Percentiles rank a stretch among this genome's conserved stretches.
phyloP scores from a whole-genome alignment of 2,329 filamentous ascomycete genomes.

The Aureobasidium sp. region DNA sequence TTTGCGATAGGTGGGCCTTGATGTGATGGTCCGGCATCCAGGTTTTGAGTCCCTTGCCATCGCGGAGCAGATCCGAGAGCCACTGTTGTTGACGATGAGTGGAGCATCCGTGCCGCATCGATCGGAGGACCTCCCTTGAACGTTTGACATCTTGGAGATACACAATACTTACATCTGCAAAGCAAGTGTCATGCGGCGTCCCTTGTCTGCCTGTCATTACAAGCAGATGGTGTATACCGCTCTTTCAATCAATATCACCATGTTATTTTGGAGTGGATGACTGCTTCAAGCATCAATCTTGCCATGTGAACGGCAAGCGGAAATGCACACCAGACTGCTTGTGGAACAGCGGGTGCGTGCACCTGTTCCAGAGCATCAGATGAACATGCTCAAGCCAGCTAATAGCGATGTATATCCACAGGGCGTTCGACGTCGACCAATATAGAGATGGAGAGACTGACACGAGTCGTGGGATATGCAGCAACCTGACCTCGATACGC shows the following conservation, averaged over 20 bases:
- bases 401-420: neutral
- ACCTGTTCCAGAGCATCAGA: neutral
- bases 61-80: slow-evolving; percentile 4
- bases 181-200: neutral
- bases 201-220: neutral
- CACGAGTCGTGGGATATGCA: neutral
- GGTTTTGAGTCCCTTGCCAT: slow-evolving; percentile 4
- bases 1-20: neutral
- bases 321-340: neutral
- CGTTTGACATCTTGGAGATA: neutral
- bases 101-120: neutral
- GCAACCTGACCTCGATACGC: neutral
- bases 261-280: neutral
- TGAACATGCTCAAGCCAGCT: neutral
- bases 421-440: neutral
- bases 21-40: slow-evolving; percentile 4
- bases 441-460: neutral
- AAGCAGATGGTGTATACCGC: neutral
- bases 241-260: neutral
- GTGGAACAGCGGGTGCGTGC: neutral
- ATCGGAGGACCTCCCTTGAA: neutral
- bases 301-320: slow-evolving; percentile 10
- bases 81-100: neutral
- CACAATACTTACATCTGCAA: neutral
- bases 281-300: neutral